Conservation (phyloP, 1,284 basidiomycete species). For the Cerrena zonata region DNA sequence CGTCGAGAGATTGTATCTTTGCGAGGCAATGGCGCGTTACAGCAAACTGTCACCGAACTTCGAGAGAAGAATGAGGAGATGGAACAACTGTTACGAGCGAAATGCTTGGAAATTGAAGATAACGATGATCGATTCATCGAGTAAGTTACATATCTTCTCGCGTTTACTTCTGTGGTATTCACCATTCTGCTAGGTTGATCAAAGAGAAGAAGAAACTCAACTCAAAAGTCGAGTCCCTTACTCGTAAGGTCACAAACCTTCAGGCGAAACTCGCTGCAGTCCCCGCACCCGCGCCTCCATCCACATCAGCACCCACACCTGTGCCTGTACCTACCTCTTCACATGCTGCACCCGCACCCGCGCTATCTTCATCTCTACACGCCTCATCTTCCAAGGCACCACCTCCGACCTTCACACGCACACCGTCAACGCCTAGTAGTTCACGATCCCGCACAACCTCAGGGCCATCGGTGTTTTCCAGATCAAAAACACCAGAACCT, state of each 20-base stretch:
- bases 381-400: conserved; percentile 3
- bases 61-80: conserved; percentile 66
- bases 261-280: conserved; percentile 58
- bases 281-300: conserved; percentile 33
- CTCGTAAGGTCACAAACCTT: conserved; percentile 62
- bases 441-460: conserved; percentile 35
- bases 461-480: conserved; percentile 36
- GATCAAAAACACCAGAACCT: conserved; percentile 52
- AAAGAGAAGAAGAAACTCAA: conserved; percentile 74
- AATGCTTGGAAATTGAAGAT: conserved; percentile 74
- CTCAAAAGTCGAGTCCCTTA: conserved; percentile 61
- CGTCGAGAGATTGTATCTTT: conserved; percentile 50
- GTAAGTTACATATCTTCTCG: conserved; percentile 38
- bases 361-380: conserved; percentile 9
- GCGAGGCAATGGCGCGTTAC: conserved; percentile 48
- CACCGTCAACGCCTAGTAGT: conserved; percentile 23
- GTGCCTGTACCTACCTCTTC: conserved; percentile 16
- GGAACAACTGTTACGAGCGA: conserved; percentile 60
- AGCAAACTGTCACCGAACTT: conserved; percentile 50
- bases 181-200: conserved; percentile 43
- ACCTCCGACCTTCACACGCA: conserved; percentile 4
- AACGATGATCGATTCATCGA: conserved; percentile 74
- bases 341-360: conserved; percentile 6
- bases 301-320: no score
- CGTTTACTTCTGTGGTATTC: conserved; percentile 9